Evolutionary conservation across 805 yeast species (phyloP), one percentile per base, ranked within the genome.

Genomic region (Grigorovia yakushimaensis): DNA sequence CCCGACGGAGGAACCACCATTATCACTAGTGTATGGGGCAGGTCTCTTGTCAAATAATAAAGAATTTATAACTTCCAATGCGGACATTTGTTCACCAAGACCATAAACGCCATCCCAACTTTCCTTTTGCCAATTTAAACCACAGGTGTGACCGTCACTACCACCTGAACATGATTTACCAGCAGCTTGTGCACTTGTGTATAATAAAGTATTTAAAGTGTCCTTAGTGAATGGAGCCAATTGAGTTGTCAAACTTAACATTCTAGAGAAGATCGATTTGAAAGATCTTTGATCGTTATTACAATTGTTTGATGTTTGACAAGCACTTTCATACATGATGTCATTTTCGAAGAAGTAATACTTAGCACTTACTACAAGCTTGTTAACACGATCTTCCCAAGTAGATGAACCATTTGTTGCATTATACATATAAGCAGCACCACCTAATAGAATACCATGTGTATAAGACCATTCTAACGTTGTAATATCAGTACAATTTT

Each of bases 271-370:
- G 44, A 83, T 73, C n/a, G 87, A 77, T 53, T 80, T 77, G 71
- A 84, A 84, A 15, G 87, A 74, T 54, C 89, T 68, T 69, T 84
- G 89, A 72, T 84, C 93, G 47, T 73, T 81, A 62, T 84, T 80
- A 68, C 93, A 84, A 8, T 67, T 62, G 17, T 47, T 47, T 18
- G 45, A 44, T 2, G 61, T 55, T 51, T 79, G 81, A 68, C 93
- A 84, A 5, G 81, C 73, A 43, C 68, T 62, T 64, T 84, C 93
- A 49, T 70, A 73, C 74, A 83, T 74, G 57, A 83, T 70, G 18
- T 68, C 64, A 52, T 65, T 60, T 40, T 70, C 59, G 57, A 78
- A 72, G 63, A 81, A 81, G 47, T 73, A 76, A 7, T 69, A 66
- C 23, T 56, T 54, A 8, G 81, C 70, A 35, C 79, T 77, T 41